phyloP scores from a whole-genome alignment of 2,329 filamentous ascomycete species.

The Emericellopsis cladophorae region DNA sequence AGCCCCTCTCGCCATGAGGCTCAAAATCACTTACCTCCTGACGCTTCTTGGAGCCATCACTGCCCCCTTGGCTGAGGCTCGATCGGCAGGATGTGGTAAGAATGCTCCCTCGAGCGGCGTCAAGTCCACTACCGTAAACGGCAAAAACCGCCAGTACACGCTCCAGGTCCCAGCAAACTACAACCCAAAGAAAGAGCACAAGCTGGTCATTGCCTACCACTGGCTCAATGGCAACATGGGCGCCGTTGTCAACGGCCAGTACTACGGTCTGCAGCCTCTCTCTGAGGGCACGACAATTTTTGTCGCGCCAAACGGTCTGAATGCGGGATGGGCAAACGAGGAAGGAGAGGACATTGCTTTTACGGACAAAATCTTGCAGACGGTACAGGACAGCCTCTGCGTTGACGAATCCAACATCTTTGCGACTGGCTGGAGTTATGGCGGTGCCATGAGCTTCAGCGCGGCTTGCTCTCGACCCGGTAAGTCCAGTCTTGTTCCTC shows the following conservation, averaged over 20 bases:
- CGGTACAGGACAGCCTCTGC: slow-evolving; percentile 25
- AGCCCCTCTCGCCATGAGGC: not conserved
- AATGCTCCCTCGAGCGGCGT: slow-evolving; percentile 13
- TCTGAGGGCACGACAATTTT: slow-evolving; percentile 25
- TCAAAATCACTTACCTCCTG: not conserved
- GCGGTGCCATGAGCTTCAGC: slow-evolving; percentile 26
- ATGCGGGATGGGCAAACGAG: slow-evolving; percentile 26
- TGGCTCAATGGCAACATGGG: slow-evolving; percentile 23
- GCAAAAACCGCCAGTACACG: slow-evolving; percentile 20
- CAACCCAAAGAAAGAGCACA: slow-evolving; percentile 9
- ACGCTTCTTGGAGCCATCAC: not conserved
- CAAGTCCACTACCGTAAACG: slow-evolving; percentile 18
- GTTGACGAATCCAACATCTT: slow-evolving; percentile 26
- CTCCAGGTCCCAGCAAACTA: slow-evolving; percentile 19
- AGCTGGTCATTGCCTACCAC: slow-evolving; percentile 22
- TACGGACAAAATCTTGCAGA: slow-evolving; percentile 22
- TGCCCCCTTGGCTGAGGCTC: not conserved
- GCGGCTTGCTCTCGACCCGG: slow-evolving; percentile 25
- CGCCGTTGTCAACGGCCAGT: slow-evolving; percentile 21
- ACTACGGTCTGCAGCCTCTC: slow-evolving; percentile 25
- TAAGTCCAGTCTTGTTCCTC: no score
- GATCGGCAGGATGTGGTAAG: slow-evolving; percentile 21
- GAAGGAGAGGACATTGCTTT: slow-evolving; percentile 27
- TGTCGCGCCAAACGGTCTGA: slow-evolving; percentile 27
- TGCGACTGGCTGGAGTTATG: slow-evolving; percentile 29